Evolutionary conservation across 2,329 filamentous ascomycete species (phyloP).

Genomic region (Sclerotinia glacialis): DNA sequence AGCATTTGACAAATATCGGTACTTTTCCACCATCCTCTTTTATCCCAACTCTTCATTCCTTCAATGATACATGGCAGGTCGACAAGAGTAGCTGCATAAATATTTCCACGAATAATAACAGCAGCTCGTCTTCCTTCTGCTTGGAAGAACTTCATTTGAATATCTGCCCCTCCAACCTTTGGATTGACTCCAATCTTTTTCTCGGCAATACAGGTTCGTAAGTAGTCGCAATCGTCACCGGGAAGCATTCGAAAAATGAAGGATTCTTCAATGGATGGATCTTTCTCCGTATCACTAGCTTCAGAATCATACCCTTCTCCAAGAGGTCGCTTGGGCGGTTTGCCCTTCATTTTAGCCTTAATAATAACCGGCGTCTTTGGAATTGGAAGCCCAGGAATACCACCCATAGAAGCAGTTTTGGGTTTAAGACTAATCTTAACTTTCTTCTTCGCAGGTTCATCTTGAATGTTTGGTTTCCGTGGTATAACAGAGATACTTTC

Average conservation of each 20-base stretch:
- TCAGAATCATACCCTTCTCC: constrained; percentile 97
- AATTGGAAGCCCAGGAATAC: constrained; percentile 28
- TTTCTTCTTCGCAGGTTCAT: constrained; percentile 40
- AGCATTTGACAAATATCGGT: constrained; percentile 76
- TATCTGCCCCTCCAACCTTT: constrained; percentile 68
- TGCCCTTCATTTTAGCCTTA: constrained; percentile 64
- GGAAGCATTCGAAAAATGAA: constrained; percentile 87
- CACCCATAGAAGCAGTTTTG: constrained; percentile 12
- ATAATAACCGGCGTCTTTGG: constrained; percentile 41
- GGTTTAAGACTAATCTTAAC: constrained; percentile 46
- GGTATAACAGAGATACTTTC: constrained; percentile 34
- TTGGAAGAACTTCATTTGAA: constrained; percentile 77
- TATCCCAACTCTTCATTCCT: constrained; percentile 73
- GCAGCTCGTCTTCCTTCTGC: constrained; percentile 58
- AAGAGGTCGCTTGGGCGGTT: constrained; percentile 63
- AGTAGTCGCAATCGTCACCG: constrained; percentile 79
- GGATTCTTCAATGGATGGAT: constrained; percentile 86
- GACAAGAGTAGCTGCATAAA: constrained; percentile 65
- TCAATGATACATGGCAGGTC: constrained; percentile 70
- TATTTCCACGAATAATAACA: constrained; percentile 56
- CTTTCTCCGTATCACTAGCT: constrained; percentile 81
- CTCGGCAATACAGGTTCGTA: constrained; percentile 72
- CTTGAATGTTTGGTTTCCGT: neutral
- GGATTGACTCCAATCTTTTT: constrained; percentile 67
- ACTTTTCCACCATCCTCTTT: constrained; percentile 68